Conservation (phyloP, 306 rosid genomes). For the Lathyrus tuberosus region DNA sequence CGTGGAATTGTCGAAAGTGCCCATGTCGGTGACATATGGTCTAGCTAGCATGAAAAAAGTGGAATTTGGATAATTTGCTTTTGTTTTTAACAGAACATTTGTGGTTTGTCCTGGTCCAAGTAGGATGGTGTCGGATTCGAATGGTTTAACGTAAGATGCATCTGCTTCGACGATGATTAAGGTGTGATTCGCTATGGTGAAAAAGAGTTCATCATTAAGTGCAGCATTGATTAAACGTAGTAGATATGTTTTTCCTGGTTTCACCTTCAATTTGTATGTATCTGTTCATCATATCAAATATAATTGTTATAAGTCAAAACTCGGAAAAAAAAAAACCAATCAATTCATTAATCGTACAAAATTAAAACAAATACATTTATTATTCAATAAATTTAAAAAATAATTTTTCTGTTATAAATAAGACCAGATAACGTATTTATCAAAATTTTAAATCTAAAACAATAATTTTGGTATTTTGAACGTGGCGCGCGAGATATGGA, state of each 20-base stretch:
- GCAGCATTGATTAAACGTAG: constrained; percentile 81
- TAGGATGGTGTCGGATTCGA: constrained; percentile 47
- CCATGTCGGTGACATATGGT: constrained; percentile 72
- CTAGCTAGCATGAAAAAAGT: constrained; percentile 65
- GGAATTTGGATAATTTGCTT: constrained; percentile 50
- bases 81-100: constrained; percentile 59
- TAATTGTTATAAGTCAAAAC: not conserved
- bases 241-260: constrained; percentile 72
- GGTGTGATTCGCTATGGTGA: constrained; percentile 78
- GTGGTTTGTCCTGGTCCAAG: constrained; percentile 75
- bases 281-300: constrained; percentile 36
- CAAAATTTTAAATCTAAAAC: no score
- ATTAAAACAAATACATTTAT: no score
- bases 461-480: no score
- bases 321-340: no score
- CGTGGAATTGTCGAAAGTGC: constrained; percentile 77
- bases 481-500: no score
- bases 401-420: no score
- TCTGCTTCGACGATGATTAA: constrained; percentile 68
- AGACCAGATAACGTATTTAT: no score
- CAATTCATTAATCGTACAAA: no score
- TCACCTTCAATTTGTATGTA: constrained; percentile 64
- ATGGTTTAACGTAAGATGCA: constrained; percentile 65
- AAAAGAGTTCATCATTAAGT: constrained; percentile 76
- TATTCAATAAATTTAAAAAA: no score